These are phyloP conservation scores for Vanrija sp. DNA, from an alignment of 1,284 basidiomycete genomes.

Conservation along the genomic window DNA sequence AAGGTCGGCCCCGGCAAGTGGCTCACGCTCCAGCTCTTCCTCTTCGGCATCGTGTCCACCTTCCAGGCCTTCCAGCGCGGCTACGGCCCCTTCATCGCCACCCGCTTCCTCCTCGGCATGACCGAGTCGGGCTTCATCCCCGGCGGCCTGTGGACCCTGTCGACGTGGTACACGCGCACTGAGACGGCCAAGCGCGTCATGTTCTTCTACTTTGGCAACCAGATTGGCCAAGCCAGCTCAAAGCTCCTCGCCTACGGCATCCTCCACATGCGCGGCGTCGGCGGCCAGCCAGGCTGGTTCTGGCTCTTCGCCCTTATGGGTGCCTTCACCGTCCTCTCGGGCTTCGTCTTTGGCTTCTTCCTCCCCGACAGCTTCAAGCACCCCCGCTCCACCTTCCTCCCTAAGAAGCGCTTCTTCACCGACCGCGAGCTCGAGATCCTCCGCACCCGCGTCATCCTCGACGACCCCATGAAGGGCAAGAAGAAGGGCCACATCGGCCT, in stretches of 20 bases:
- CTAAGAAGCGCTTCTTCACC: constrained; percentile 22
- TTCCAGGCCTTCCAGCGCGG: constrained; percentile 33
- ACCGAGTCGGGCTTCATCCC: constrained; percentile 34
- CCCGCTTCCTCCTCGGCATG: constrained; percentile 28
- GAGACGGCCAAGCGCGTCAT: constrained; percentile 32
- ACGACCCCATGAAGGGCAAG: constrained; percentile 37
- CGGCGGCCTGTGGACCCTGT: constrained; percentile 23
- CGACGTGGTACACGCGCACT: constrained; percentile 23
- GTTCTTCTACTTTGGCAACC: constrained; percentile 34
- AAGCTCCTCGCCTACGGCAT: constrained; percentile 30
- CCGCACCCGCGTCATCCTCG: constrained; percentile 25
- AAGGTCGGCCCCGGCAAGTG: constrained; percentile 23
- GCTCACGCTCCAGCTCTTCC: constrained; percentile 28
- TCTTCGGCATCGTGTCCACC: constrained; percentile 30
- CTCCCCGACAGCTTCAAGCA: constrained; percentile 27
- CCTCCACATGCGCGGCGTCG: constrained; percentile 27
- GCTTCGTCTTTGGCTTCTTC: constrained; percentile 29
- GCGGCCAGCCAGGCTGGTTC: constrained; percentile 28
- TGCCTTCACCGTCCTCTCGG: constrained; percentile 24
- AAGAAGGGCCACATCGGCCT: constrained; percentile 26
- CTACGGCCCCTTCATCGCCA: constrained; percentile 32
- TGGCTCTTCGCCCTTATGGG: constrained; percentile 30
- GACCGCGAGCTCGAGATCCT: constrained; percentile 37
- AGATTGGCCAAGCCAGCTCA: constrained; percentile 18
- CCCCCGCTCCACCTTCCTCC: constrained; percentile 28